A percentile compares a stretch with the other conserved stretches of the same genome.
Evolutionary conservation across 1,284 basidiomycete species (phyloP).

Genomic region (Puccinia horiana): DNA sequence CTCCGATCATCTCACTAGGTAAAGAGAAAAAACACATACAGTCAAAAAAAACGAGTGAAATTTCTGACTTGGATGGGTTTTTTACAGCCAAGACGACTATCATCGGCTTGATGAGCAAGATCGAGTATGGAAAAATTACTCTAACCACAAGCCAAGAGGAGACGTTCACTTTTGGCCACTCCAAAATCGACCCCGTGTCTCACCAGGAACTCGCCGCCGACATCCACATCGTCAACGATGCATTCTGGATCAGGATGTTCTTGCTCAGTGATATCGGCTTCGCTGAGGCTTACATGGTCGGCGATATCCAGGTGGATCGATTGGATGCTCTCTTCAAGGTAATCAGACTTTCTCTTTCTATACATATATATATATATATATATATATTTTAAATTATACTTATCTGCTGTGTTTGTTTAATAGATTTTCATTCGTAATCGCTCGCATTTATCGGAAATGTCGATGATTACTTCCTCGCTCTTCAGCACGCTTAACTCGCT

Average conservation of each 20-base stretch:
- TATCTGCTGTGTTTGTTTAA: neutral
- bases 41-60: neutral
- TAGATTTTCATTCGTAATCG: slow-evolving; percentile 82
- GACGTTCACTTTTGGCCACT: slow-evolving; percentile 63
- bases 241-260: slow-evolving; percentile 73
- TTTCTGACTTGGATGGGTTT: too few species aligned
- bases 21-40: neutral
- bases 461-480: slow-evolving; percentile 64
- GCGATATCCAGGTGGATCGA: slow-evolving; percentile 72
- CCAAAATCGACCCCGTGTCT: slow-evolving; percentile 25
- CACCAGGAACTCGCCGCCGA: slow-evolving; percentile 60
- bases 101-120: slow-evolving; percentile 62
- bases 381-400: neutral
- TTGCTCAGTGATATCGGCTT: slow-evolving; percentile 75
- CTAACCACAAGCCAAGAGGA: slow-evolving; percentile 55
- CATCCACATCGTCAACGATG: slow-evolving; percentile 68
- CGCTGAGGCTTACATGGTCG: slow-evolving; percentile 84
- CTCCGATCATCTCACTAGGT: neutral
- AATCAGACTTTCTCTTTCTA: slow-evolving; percentile 56
- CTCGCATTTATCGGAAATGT: slow-evolving; percentile 68
- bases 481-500: slow-evolving; percentile 63
- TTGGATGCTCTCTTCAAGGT: slow-evolving; percentile 77
- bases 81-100: slow-evolving; percentile 49
- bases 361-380: neutral
- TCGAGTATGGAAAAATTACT: slow-evolving; percentile 63